phyloP scores from a whole-genome alignment of 805 yeast genomes.

The Lachancea waltii region DNA sequence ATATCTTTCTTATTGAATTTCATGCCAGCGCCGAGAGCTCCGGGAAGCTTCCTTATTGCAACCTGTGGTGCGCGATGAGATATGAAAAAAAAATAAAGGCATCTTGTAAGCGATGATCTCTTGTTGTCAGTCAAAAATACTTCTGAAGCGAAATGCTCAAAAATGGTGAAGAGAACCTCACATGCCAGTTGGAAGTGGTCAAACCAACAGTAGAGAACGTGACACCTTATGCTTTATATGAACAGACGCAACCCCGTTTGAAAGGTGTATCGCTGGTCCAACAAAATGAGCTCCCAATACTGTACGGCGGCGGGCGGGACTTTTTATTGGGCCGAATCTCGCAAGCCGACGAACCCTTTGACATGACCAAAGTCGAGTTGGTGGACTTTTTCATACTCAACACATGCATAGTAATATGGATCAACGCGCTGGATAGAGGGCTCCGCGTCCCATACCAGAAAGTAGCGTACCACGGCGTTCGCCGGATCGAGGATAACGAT shows the following conservation, averaged over 20 bases:
- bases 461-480: constrained; percentile 30
- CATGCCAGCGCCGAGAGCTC: too few relatives aligned
- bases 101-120: too few relatives aligned
- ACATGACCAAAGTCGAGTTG: constrained; percentile 11
- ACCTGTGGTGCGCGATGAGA: too few relatives aligned
- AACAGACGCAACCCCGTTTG: constrained; percentile 28
- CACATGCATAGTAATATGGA: constrained; percentile 36
- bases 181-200: constrained; percentile 21
- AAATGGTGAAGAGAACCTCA: constrained; percentile 1
- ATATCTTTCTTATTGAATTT: too few relatives aligned
- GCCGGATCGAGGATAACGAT: constrained; percentile 7
- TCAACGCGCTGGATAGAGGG: constrained; percentile 32
- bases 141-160: not conserved
- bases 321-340: constrained; percentile 22
- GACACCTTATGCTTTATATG: constrained; percentile 25
- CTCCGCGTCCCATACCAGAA: constrained; percentile 33
- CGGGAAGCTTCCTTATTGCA: too few relatives aligned
- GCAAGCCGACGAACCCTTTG: constrained; percentile 7
- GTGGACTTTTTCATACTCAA: constrained; percentile 36
- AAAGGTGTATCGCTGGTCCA: constrained; percentile 11
- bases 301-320: constrained; percentile 40
- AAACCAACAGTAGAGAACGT: constrained; percentile 37
- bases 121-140: too few relatives aligned
- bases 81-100: too few relatives aligned
- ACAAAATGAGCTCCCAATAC: constrained; percentile 27